These are phyloP conservation scores for Telfairia occidentalis DNA, from an alignment of 331 rosid species.

Conservation along the genomic window DNA sequence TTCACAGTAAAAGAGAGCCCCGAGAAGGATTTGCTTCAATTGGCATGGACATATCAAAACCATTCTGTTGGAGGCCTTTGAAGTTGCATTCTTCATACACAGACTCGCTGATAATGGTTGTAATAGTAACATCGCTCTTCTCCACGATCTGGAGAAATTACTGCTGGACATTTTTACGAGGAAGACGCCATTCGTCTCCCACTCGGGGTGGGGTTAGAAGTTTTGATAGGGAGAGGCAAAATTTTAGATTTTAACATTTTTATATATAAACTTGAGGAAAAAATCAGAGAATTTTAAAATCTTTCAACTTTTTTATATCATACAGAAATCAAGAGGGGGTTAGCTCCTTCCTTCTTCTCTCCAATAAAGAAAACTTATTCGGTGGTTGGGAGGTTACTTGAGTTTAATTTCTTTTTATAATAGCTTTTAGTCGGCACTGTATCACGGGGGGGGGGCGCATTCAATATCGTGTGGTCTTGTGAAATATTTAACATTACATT, in stretches of 20 bases:
- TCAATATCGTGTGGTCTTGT: background rate
- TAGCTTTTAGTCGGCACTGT: background rate
- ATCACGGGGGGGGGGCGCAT: background rate
- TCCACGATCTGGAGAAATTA: background rate
- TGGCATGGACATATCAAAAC: background rate
- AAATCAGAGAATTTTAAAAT: too few species aligned
- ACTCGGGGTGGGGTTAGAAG: background rate
- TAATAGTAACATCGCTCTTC: background rate
- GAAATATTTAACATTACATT: background rate
- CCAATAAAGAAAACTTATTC: background rate
- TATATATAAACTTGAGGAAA: too few species aligned
- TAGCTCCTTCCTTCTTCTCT: background rate
- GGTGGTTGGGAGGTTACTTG: background rate
- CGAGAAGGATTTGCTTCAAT: constrained; percentile 6
- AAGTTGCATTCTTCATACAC: background rate
- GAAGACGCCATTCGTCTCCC: background rate
- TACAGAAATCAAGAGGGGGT: background rate
- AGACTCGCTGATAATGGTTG: background rate
- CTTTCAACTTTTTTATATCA: background rate
- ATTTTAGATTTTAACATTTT: background rate
- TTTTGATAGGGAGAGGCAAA: background rate
- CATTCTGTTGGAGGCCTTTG: background rate
- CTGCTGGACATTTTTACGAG: background rate
- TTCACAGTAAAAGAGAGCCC: background rate
- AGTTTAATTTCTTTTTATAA: background rate